phyloP scores from a whole-genome alignment of 176 grass and related monocot species.

The Oryza meridionalis region DNA sequence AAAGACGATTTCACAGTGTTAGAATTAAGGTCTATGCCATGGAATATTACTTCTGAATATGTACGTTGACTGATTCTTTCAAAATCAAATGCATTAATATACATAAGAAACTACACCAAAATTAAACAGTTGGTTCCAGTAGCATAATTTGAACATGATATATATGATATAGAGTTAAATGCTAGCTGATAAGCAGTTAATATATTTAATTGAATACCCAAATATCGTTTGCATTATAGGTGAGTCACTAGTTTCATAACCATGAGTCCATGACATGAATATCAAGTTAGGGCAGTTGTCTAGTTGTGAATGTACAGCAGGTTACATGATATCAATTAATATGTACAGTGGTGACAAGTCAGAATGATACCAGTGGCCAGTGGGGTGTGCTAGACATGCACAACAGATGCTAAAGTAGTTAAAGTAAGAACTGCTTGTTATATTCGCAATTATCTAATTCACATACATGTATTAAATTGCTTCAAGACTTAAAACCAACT shows the following conservation, averaged over 20 bases:
- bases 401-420: slow-evolving; percentile 31
- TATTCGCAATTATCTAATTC: slow-evolving; percentile 13
- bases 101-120: slow-evolving; percentile 32
- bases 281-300: not conserved
- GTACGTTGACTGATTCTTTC: slow-evolving; percentile 18
- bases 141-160: slow-evolving; percentile 7
- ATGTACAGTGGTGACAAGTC: not conserved
- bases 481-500: not conserved
- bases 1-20: slow-evolving; percentile 53
- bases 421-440: not conserved
- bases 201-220: slow-evolving; percentile 4
- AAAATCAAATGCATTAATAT: not conserved
- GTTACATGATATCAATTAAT: slow-evolving; percentile 32
- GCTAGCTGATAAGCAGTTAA: not conserved
- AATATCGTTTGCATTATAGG: slow-evolving; percentile 27
- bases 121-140: slow-evolving; percentile 23
- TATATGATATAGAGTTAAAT: not conserved
- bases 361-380: not conserved
- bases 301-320: slow-evolving; percentile 25
- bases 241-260: slow-evolving; percentile 9
- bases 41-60: slow-evolving; percentile 40
- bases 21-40: slow-evolving; percentile 17
- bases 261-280: slow-evolving; percentile 7
- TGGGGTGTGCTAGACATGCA: not conserved
- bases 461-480: slow-evolving; percentile 24